These are phyloP conservation scores for Thielaviopsis musarum DNA, from an alignment of 2,329 filamentous ascomycete genomes.

Conservation along the genomic window DNA sequence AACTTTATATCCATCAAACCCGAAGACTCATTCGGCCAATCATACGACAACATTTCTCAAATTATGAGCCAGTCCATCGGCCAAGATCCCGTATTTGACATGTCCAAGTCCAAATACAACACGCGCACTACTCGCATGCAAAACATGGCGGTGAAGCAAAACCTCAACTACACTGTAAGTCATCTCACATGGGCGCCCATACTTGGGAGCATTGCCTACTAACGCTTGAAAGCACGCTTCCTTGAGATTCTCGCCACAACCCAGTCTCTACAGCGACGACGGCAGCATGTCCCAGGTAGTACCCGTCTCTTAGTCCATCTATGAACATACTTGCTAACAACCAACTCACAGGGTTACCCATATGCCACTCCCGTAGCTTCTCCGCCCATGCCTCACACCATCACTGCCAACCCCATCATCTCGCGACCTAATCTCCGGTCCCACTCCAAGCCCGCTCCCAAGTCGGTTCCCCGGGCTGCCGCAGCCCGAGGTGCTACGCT, in stretches of 20 bases:
- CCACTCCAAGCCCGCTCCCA: slow-evolving; percentile 1
- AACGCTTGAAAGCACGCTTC: neutral
- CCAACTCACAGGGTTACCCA: neutral
- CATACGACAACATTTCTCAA: neutral
- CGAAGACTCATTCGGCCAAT: neutral
- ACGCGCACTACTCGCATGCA: neutral
- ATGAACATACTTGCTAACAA: neutral
- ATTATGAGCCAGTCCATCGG: neutral
- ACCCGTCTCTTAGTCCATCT: neutral
- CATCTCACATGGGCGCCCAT: neutral
- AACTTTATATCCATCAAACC: neutral
- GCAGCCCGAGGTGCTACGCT: neutral
- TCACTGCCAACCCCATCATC: neutral
- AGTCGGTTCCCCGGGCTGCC: neutral
- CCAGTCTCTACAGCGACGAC: neutral
- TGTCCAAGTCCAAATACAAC: neutral
- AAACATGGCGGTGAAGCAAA: neutral
- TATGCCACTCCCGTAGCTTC: slow-evolving; percentile 10
- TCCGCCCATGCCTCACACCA: slow-evolving; percentile 1
- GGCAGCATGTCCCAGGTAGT: neutral
- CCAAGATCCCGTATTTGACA: neutral
- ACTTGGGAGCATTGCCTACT: neutral
- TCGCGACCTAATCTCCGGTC: slow-evolving; percentile 5
- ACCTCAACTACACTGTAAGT: neutral
- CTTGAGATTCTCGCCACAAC: neutral